Evolutionary conservation across 2,329 filamentous ascomycete genomes (phyloP), one percentile per base, ranked within the genome.

Genomic region (Fusarium sp.): DNA sequence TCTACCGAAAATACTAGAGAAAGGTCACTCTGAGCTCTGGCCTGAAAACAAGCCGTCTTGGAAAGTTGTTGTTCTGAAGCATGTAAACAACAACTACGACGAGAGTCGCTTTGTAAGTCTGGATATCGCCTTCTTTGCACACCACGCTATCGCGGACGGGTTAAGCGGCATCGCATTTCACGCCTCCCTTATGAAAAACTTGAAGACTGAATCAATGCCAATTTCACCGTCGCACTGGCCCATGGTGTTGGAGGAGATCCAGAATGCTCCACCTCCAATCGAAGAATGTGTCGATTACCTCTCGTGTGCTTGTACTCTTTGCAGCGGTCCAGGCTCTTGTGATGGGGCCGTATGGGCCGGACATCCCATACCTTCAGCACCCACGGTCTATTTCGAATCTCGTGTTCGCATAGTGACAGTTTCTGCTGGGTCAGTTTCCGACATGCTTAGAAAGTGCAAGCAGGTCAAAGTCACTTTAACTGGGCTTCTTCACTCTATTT

Each of bases 131-230:
- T 72, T 72, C 37, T 12, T 67, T 6, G 42, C 62, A 1, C 66
- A 73, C 4, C 70, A 73, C 17, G 66, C 69, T 2, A 50, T 73
- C 3, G 60, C 59, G 1, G 69, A 73, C 30, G 70, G 69, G 3
- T 1, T 70, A 17, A 73, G 70, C 1, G 50, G 57, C 0, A 18
- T 70, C 5, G 38, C 59, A 2, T 73, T 73, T 1, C 70, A 73
- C 9, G 5, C 40, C 2, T 56, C 62, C 3, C 10, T 73, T 0
- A 62, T 67, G 56, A 53, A 23, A 0, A 33, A 41, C 5, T 48
- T 73, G 7, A 26, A 30, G 6, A 11, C 18, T 5, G 18, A 35
- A 7, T 49, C 33, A 10, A 18, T 18, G 14, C 52, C n/a, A 5
- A 1, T 18, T 1, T 1, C 4, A 2, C n/a, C 13, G 0, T 41